Evolutionary conservation across 2,329 filamentous ascomycete species (phyloP).

Genomic region (Cladosporium cucumerinum): DNA sequence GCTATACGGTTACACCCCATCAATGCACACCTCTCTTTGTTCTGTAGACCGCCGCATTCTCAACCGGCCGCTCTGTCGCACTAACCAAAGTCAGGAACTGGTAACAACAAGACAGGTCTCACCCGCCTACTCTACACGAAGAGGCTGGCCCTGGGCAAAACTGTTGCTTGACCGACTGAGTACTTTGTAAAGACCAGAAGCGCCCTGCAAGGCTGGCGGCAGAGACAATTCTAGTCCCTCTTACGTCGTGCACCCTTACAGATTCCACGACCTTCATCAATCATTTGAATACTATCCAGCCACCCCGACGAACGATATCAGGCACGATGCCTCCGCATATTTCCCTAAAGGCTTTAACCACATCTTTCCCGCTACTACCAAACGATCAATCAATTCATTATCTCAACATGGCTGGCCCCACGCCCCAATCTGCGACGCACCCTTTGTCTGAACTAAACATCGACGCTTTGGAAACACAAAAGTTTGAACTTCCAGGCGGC

Average conservation of each 20-base stretch:
- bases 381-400: slow-evolving; percentile 5
- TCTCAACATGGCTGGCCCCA: neutral
- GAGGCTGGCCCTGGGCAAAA: slow-evolving; percentile 12
- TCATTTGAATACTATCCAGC: slow-evolving; percentile 6
- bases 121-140: slow-evolving; percentile 6
- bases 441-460: slow-evolving; percentile 12
- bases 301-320: slow-evolving; percentile 9
- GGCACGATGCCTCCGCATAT: neutral
- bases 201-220: slow-evolving; percentile 5
- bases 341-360: neutral
- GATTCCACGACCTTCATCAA: neutral
- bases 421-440: neutral
- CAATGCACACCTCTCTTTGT: neutral
- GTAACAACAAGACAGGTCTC: slow-evolving; percentile 15
- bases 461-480: slow-evolving; percentile 12
- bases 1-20: neutral
- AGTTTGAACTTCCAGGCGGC: slow-evolving; percentile 5
- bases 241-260: neutral
- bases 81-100: slow-evolving; percentile 11
- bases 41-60: neutral
- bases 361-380: neutral
- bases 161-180: slow-evolving; percentile 1
- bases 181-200: slow-evolving; percentile 11
- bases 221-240: slow-evolving; percentile 9
- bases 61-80: neutral